Conservation (phyloP, 23 red algal species). For the Gracilaria caudata region DNA sequence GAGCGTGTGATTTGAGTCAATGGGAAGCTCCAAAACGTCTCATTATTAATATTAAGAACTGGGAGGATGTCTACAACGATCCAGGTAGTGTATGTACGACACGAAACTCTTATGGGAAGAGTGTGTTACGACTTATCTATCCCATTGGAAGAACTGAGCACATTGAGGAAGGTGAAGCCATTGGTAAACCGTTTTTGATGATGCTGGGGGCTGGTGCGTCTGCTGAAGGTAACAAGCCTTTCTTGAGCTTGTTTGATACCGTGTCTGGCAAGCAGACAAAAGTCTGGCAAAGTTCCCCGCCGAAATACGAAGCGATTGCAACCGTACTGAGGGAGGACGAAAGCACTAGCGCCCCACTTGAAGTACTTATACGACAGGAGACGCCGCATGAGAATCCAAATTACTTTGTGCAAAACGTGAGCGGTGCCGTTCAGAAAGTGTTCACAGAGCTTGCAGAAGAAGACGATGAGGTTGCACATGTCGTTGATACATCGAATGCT, state of each 20-base stretch:
- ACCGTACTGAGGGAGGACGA: constrained; percentile 70
- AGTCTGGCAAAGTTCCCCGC: constrained; percentile 91
- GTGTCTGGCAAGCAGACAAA: constrained; percentile 43
- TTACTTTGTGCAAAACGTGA: constrained; percentile 65
- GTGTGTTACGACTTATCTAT: constrained; percentile 77
- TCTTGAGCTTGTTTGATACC: constrained; percentile 76
- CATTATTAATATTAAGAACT: constrained; percentile 80
- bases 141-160: constrained; percentile 30
- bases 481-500: constrained; percentile 35
- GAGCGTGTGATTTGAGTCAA: constrained; percentile 52
- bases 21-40: constrained; percentile 54
- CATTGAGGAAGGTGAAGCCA: constrained; percentile 25
- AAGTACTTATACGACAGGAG: constrained; percentile 77
- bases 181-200: constrained; percentile 71
- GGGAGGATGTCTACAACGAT: constrained; percentile 92
- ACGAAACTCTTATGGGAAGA: constrained; percentile 74
- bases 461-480: constrained; percentile 34
- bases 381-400: constrained; percentile 68
- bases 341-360: constrained; percentile 49
- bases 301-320: constrained; percentile 72
- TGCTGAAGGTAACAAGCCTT: constrained; percentile 82
- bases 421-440: constrained; percentile 25
- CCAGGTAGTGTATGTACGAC: constrained; percentile 74
- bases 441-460: constrained; percentile 33
- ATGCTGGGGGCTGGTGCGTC: constrained; percentile 81